Conservation (phyloP, 2,329 filamentous ascomycete genomes). For the Lasiodiplodia sp. region DNA sequence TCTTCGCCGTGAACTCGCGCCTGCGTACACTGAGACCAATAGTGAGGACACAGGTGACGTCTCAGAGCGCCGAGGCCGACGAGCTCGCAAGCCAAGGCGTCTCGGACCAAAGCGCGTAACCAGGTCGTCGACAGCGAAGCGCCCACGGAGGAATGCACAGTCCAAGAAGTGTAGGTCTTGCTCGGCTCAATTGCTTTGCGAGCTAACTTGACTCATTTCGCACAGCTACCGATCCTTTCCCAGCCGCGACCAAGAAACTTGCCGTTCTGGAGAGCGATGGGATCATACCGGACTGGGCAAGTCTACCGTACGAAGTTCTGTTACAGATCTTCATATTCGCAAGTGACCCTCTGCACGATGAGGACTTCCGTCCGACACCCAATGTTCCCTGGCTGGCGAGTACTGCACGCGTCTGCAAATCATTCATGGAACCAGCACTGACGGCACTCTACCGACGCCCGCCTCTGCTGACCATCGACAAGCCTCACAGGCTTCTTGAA, state of each 20-base stretch:
- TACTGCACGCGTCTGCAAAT: constrained; percentile 65
- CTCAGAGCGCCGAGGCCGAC: neutral
- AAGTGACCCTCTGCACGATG: constrained; percentile 63
- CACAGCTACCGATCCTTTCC: neutral
- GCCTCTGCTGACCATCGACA: constrained; percentile 63
- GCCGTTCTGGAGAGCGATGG: constrained; percentile 35
- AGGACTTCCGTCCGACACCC: constrained; percentile 51
- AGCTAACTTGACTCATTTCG: constrained; percentile 15
- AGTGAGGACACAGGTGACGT: constrained; percentile 20
- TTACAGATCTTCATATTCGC: constrained; percentile 74
- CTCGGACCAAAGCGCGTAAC: constrained; percentile 14
- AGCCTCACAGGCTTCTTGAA: constrained; percentile 56
- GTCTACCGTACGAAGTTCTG: constrained; percentile 73
- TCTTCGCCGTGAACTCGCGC: constrained; percentile 26
- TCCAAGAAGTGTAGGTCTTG: constrained; percentile 17
- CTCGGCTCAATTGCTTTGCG: neutral
- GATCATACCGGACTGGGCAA: constrained; percentile 64
- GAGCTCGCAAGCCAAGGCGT: constrained; percentile 7
- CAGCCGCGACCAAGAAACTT: neutral
- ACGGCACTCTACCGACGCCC: constrained; percentile 75
- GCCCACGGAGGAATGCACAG: neutral
- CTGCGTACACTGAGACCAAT: constrained; percentile 10
- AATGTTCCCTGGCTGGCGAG: constrained; percentile 69
- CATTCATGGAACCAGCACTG: constrained; percentile 75
- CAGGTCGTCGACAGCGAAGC: constrained; percentile 5